phyloP scores from a whole-genome alignment of 2,329 filamentous ascomycete genomes.

The Cordyceps farinosa region DNA sequence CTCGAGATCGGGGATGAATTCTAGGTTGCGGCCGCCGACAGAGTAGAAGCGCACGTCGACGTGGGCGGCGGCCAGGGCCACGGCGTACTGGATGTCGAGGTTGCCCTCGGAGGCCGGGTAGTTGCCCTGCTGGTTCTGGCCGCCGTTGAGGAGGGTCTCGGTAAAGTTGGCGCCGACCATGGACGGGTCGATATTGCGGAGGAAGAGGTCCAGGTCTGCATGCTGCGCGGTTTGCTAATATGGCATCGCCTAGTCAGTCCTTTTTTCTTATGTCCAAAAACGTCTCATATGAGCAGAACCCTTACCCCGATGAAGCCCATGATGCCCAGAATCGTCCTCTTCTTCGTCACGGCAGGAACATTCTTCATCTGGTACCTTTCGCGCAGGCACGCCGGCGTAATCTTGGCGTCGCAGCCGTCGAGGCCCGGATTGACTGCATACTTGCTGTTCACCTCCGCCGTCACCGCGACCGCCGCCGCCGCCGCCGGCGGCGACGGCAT shows the following conservation, averaged over 20 bases:
- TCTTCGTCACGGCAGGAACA: slow-evolving; percentile 52
- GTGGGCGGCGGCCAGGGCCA: slow-evolving; percentile 31
- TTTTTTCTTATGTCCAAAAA: too few species aligned
- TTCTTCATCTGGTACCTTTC: slow-evolving; percentile 42
- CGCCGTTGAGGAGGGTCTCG: slow-evolving; percentile 54
- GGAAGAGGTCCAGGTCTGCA: slow-evolving; percentile 53
- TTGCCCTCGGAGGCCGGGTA: slow-evolving; percentile 33
- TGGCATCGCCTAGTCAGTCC: too few species aligned
- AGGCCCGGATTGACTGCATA: slow-evolving; percentile 17
- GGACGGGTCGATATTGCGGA: slow-evolving; percentile 50
- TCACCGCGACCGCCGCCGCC: not conserved
- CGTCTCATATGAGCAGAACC: too few species aligned
- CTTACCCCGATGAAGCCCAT: slow-evolving; percentile 40
- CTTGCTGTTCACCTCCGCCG: not conserved
- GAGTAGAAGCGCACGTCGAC: slow-evolving; percentile 34
- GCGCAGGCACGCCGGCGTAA: slow-evolving; percentile 44
- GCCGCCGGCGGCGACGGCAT: not conserved
- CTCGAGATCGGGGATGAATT: slow-evolving; percentile 34
- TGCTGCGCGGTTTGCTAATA: slow-evolving; percentile 46
- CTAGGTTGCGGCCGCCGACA: slow-evolving; percentile 30
- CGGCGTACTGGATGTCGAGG: slow-evolving; percentile 37
- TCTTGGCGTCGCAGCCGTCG: slow-evolving; percentile 33
- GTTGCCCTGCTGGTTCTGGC: slow-evolving; percentile 46
- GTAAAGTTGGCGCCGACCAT: slow-evolving; percentile 53
- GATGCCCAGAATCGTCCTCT: slow-evolving; percentile 63